Evolutionary conservation across 2,329 filamentous ascomycete genomes (phyloP).

Genomic region (Stachybotrys echinatus): DNA sequence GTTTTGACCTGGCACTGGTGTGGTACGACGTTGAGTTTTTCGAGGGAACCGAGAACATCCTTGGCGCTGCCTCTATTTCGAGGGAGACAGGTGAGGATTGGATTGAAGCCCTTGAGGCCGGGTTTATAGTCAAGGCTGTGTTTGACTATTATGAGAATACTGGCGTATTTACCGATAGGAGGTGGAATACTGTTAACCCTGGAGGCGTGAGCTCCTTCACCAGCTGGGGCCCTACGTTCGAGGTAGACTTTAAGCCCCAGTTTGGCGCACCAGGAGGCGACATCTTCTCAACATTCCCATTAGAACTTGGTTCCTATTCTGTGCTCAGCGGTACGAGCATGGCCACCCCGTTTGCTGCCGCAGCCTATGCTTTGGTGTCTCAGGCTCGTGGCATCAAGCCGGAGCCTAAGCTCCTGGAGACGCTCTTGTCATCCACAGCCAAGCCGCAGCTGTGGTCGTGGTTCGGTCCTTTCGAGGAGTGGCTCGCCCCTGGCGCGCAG

Average conservation of each 20-base stretch:
- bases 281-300: conserved; percentile 11
- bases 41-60: not conserved
- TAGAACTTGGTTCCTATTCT: conserved; percentile 7
- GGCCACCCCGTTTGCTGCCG: conserved; percentile 8
- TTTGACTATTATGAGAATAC: not conserved
- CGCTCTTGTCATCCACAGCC: conserved; percentile 36
- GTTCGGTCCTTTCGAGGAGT: conserved; percentile 7
- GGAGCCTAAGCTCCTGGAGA: conserved; percentile 28
- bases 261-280: conserved; percentile 12
- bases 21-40: not conserved
- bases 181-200: conserved; percentile 1
- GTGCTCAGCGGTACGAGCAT: conserved; percentile 10
- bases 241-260: conserved; percentile 12
- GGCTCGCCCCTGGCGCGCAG: conserved; percentile 42
- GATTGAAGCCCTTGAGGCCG: conserved; percentile 30
- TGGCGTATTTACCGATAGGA: not conserved
- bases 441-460: conserved; percentile 34
- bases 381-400: conserved; percentile 38
- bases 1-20: conserved; percentile 15
- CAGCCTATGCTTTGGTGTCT: conserved; percentile 16
- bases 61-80: not conserved
- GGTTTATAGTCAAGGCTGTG: conserved; percentile 24
- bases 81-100: conserved; percentile 25
- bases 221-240: conserved; percentile 11
- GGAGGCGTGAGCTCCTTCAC: conserved; percentile 6